Conservation (phyloP, 768 basidiomycete species). For the Boletus pseudo-olivaceus region DNA sequence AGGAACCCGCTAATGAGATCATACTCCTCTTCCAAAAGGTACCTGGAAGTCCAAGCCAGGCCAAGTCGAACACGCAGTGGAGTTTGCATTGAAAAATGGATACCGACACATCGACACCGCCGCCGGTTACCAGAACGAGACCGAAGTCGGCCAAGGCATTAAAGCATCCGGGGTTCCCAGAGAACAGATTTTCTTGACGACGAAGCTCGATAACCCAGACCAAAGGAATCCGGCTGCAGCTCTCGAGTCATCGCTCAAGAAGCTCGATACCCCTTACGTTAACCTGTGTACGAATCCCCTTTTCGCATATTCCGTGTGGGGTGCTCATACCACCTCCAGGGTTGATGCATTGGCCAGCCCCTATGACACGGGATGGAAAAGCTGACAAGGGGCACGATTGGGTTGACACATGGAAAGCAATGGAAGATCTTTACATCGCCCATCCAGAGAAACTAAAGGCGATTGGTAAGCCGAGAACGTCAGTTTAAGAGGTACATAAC, state of each 20-base stretch:
- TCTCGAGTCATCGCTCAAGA: slow-evolving; percentile 64
- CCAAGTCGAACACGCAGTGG: slow-evolving; percentile 69
- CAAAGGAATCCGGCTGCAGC: slow-evolving; percentile 57
- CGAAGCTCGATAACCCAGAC: slow-evolving; percentile 63
- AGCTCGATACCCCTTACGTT: slow-evolving; percentile 71
- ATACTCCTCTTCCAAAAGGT: slow-evolving; percentile 36
- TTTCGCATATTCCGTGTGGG: neutral
- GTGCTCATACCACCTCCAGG: slow-evolving; percentile 34
- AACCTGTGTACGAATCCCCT: slow-evolving; percentile 58
- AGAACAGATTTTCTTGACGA: slow-evolving; percentile 75
- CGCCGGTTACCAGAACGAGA: slow-evolving; percentile 68
- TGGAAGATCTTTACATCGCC: slow-evolving; percentile 67
- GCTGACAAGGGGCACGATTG: slow-evolving; percentile 58
- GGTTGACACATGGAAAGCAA: slow-evolving; percentile 75
- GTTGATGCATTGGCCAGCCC: slow-evolving; percentile 83
- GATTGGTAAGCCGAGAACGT: slow-evolving; percentile 48
- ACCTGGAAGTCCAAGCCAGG: slow-evolving; percentile 78
- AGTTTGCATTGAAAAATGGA: slow-evolving; percentile 66
- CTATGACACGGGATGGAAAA: slow-evolving; percentile 54
- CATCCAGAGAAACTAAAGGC: slow-evolving; percentile 71
- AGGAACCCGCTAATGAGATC: neutral
- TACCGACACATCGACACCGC: slow-evolving; percentile 76
- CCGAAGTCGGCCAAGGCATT: slow-evolving; percentile 80
- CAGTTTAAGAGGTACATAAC: neutral
- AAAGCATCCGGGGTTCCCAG: slow-evolving; percentile 68